Conservation (phyloP, 805 yeast species). For the Babjeviella inositovora region DNA sequence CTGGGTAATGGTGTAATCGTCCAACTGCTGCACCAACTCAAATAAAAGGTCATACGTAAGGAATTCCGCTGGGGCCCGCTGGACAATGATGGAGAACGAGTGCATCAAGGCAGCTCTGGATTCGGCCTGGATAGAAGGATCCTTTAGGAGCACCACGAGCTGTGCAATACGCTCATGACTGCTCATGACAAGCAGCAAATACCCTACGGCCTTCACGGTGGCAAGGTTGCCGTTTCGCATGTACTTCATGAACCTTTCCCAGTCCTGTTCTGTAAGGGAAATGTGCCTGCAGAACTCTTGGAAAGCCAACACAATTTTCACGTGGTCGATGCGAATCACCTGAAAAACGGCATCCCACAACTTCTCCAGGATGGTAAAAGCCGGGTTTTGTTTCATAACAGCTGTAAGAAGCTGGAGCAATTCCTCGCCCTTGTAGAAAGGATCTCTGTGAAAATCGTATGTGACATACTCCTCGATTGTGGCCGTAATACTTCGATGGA, state of each 20-base stretch:
- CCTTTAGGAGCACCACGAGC: no score
- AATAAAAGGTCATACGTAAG: not conserved
- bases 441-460: conserved; percentile 16
- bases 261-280: conserved; percentile 5
- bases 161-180: no score
- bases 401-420: conserved; percentile 7
- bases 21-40: conserved; percentile 21
- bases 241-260: conserved; percentile 15
- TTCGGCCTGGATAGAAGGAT: no score
- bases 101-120: no score
- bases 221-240: conserved; percentile 19
- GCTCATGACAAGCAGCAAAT: conserved; percentile 4
- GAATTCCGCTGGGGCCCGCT: no score
- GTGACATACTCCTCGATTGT: conserved; percentile 3
- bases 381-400: conserved; percentile 1
- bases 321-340: conserved; percentile 9
- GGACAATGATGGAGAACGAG: no score
- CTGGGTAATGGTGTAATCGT: conserved; percentile 64
- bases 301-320: conserved; percentile 9
- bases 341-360: conserved; percentile 9
- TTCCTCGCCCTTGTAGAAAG: conserved; percentile 19
- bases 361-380: conserved; percentile 3
- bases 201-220: conserved; percentile 18
- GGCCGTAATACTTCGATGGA: no score
- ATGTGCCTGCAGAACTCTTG: conserved; percentile 2